phyloP scores from a whole-genome alignment of 2,329 filamentous ascomycete genomes.

The Coniochaeta pulveracea region DNA sequence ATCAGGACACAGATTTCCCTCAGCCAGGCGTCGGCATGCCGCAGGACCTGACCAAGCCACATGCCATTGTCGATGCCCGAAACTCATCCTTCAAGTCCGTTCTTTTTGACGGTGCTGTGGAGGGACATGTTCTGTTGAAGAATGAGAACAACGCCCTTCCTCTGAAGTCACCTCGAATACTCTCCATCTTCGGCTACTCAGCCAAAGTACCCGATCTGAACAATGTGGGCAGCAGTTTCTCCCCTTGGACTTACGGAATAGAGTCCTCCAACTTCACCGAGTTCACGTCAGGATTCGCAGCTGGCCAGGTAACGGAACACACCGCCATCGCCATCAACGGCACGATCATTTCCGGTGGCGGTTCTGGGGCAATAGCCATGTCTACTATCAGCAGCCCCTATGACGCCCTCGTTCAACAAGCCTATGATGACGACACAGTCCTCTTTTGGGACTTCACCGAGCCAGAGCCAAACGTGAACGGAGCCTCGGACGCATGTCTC shows the following conservation, averaged over 20 bases:
- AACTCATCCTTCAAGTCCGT: slow-evolving; percentile 29
- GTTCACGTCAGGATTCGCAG: slow-evolving; percentile 19
- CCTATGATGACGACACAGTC: slow-evolving; percentile 41
- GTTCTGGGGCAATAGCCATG: slow-evolving; percentile 27
- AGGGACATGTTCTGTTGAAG: slow-evolving; percentile 55
- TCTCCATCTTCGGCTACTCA: slow-evolving; percentile 55
- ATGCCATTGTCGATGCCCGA: slow-evolving; percentile 41
- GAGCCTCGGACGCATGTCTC: slow-evolving; percentile 50
- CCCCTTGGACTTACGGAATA: slow-evolving; percentile 27
- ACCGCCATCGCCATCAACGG: slow-evolving; percentile 27
- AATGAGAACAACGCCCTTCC: slow-evolving; percentile 45
- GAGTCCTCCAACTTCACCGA: slow-evolving; percentile 23
- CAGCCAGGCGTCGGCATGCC: slow-evolving; percentile 40
- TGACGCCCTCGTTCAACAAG: slow-evolving; percentile 39
- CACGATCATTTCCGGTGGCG: slow-evolving; percentile 31
- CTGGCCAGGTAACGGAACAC: slow-evolving; percentile 8
- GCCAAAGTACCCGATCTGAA: slow-evolving; percentile 32
- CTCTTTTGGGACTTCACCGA: slow-evolving; percentile 48
- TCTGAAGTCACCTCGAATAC: slow-evolving; percentile 32
- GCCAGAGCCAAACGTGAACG: slow-evolving; percentile 33
- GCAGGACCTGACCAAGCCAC: slow-evolving; percentile 32
- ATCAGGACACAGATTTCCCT: slow-evolving; percentile 36
- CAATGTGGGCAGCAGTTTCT: slow-evolving; percentile 22
- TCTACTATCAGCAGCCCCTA: slow-evolving; percentile 37
- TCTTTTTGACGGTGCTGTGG: slow-evolving; percentile 44